phyloP scores from a whole-genome alignment of 495 filamentous ascomycete species.

The Neurospora sp. region DNA sequence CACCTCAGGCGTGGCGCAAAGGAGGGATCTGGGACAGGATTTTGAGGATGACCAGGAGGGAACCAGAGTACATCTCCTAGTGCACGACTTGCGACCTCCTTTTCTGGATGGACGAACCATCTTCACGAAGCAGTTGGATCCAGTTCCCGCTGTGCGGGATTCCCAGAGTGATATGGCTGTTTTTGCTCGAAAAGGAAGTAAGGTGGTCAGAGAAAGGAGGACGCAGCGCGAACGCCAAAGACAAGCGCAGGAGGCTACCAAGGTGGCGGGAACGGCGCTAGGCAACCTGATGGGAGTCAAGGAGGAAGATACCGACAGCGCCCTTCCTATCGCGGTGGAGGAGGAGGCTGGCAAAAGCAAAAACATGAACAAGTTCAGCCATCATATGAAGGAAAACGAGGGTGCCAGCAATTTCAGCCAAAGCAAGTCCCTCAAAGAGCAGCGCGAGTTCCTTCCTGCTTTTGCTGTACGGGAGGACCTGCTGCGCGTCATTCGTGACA shows the following conservation, averaged over 20 bases:
- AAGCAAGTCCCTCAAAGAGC: constrained; percentile 82
- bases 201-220: constrained; percentile 79
- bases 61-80: constrained; percentile 80
- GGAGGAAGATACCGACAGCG: constrained; percentile 88
- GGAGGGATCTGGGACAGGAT: constrained; percentile 67
- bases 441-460: constrained; percentile 87
- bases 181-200: constrained; percentile 92
- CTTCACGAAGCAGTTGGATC: constrained; percentile 96
- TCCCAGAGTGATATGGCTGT: constrained; percentile 99
- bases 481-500: constrained; percentile 88
- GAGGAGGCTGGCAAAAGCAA: constrained; percentile 40
- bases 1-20: constrained; percentile 87
- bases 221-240: constrained; percentile 91
- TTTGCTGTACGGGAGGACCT: constrained; percentile 96
- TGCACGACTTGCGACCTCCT: constrained; percentile 89
- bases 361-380: constrained; percentile 70
- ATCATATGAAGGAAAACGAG: constrained; percentile 80
- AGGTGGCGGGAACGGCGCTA: constrained; percentile 79
- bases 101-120: constrained; percentile 92
- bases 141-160: constrained; percentile 85
- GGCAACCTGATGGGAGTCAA: constrained; percentile 93
- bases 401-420: constrained; percentile 89
- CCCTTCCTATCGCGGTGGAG: constrained; percentile 64
- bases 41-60: constrained; percentile 88
- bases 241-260: constrained; percentile 92